Percentiles rank a stretch among this genome's conserved stretches.
Evolutionary conservation across 768 basidiomycete genomes (phyloP).

Genomic region (Xanthoconium purpureum): DNA sequence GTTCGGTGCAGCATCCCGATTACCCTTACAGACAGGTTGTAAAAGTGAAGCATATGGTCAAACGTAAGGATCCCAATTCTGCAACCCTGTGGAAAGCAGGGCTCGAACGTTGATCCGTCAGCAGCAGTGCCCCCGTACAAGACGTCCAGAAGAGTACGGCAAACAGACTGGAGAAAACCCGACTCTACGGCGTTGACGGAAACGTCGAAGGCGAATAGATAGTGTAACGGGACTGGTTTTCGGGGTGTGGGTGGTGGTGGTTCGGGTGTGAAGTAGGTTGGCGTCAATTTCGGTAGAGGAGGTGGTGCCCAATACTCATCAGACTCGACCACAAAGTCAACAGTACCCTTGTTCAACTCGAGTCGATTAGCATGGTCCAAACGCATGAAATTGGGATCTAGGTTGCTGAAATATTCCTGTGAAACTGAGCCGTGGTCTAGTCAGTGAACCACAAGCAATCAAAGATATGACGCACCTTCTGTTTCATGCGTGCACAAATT

Average conservation of each 20-base stretch:
- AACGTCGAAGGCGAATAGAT: constrained; percentile 87
- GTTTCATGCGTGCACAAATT: constrained; percentile 85
- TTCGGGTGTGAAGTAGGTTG: constrained; percentile 52
- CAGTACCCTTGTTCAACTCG: constrained; percentile 86
- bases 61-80: constrained; percentile 81
- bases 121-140: constrained; percentile 56
- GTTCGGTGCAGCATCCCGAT: constrained; percentile 4
- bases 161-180: constrained; percentile 69
- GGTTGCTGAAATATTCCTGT: constrained; percentile 77
- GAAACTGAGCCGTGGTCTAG: constrained; percentile 48
- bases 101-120: constrained; percentile 41
- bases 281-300: constrained; percentile 50
- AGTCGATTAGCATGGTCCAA: constrained; percentile 79
- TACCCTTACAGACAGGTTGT: constrained; percentile 75
- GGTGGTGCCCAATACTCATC: constrained; percentile 83
- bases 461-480: constrained; percentile 56
- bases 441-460: not conserved
- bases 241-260: constrained; percentile 47
- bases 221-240: constrained; percentile 63
- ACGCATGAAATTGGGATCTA: constrained; percentile 74
- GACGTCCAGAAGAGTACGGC: constrained; percentile 55
- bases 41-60: constrained; percentile 80
- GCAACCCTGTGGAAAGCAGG: constrained; percentile 53
- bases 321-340: constrained; percentile 78
- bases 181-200: constrained; percentile 62